These are phyloP conservation scores for Bidens hawaiensis DNA, from an alignment of 140 eudicot species.

Conservation along the genomic window DNA sequence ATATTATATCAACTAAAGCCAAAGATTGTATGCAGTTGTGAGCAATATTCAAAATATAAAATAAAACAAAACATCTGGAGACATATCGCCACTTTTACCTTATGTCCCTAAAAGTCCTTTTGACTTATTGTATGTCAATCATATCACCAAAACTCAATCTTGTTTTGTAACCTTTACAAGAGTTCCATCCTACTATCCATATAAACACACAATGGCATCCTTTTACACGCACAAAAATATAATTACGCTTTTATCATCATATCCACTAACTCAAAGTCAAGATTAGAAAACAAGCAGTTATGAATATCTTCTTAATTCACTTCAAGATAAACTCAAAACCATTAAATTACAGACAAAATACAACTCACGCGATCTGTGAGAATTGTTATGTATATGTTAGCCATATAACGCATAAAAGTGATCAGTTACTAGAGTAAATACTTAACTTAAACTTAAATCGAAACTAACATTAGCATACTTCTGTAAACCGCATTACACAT, in stretches of 20 bases:
- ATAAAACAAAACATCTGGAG: too few relatives aligned
- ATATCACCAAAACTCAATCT: too few relatives aligned
- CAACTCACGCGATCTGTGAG: background rate
- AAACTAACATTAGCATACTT: background rate
- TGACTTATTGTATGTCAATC: too few relatives aligned
- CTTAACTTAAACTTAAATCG: too few relatives aligned
- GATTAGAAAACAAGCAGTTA: background rate
- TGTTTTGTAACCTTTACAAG: background rate
- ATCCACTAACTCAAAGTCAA: background rate
- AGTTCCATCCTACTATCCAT: background rate
- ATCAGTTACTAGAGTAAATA: background rate
- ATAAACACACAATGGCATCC: too few relatives aligned
- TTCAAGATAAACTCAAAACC: background rate
- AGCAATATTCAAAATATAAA: background rate
- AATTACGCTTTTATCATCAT: background rate
- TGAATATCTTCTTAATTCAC: background rate
- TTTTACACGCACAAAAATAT: background rate
- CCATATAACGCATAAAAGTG: conserved; percentile 1
- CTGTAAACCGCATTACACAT: conserved; percentile 12
- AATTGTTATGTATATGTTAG: background rate
- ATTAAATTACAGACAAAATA: background rate
- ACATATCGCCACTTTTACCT: too few relatives aligned
- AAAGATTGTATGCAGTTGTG: background rate
- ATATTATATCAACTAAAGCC: background rate
- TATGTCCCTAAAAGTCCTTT: too few relatives aligned